These are phyloP conservation scores for Sarocladium kiliense DNA, from an alignment of 2,329 filamentous ascomycete genomes.

Conservation along the genomic window DNA sequence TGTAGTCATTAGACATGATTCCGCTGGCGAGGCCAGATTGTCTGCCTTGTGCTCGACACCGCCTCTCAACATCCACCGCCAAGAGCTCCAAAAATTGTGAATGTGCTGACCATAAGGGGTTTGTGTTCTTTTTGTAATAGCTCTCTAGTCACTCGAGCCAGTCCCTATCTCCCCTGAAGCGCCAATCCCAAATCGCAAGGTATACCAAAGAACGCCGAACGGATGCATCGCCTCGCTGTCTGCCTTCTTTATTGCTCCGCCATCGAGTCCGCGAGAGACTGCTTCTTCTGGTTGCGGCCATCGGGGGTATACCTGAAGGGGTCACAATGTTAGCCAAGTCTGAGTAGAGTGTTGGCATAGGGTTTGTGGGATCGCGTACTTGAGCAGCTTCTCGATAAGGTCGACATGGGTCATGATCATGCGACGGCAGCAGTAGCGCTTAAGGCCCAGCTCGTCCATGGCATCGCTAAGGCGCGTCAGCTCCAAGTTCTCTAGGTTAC, in stretches of 20 bases:
- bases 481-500: slow-evolving; percentile 8
- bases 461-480: slow-evolving; percentile 61
- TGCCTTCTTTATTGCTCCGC: neutral
- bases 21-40: no score
- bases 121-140: neutral
- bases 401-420: slow-evolving; percentile 99
- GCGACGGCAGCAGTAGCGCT: slow-evolving; percentile 95
- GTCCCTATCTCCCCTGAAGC: neutral
- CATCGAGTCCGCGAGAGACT: slow-evolving; percentile 27
- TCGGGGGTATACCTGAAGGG: slow-evolving; percentile 53
- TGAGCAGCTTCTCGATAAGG: slow-evolving; percentile 94
- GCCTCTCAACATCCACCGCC: no score
- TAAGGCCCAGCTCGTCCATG: slow-evolving; percentile 90
- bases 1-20: no score
- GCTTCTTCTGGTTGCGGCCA: slow-evolving; percentile 59
- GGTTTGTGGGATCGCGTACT: slow-evolving; percentile 48
- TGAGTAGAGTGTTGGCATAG: neutral
- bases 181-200: slow-evolving; percentile 1
- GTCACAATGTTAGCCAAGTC: slow-evolving; percentile 12
- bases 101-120: no score
- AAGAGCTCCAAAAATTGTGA: no score
- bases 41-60: no score
- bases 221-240: slow-evolving; percentile 1
- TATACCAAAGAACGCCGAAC: slow-evolving; percentile 1
- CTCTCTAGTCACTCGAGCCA: neutral